Base-by-base conservation (phyloP, 2,329 filamentous ascomycete genomes). In the Aspergillus ibericus region DNA sequence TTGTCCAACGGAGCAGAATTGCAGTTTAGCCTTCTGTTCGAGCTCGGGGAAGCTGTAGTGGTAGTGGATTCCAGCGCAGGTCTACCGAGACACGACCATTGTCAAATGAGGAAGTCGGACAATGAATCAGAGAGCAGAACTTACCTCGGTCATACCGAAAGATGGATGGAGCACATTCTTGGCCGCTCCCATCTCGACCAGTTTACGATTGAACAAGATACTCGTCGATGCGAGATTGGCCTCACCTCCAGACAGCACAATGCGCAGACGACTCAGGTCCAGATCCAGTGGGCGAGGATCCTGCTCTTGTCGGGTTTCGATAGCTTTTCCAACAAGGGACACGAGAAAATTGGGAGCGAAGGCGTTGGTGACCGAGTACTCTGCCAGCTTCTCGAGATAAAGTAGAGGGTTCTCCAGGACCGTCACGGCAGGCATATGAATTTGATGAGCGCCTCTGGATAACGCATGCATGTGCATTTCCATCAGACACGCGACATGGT, bases 401-500 rank as follows among this genome's bases (percentile, higher is more conserved):
- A 56, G 36, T 1, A 65, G 29, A 0, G 81, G 83, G 3, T 73
- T 58, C 2, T 70, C 56, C 47, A 62, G 46, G 5, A 60, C 50
- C 55, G 67, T 63, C 1, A 53, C 18, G 10, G 59, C 55, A 18
- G 56, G 58, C 7, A 67, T 50, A 49, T 69, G 67, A 6, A 69
- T 53, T 52, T 69, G 67, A 12, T 68, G 58, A 9, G 42, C 52
- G 13, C 60, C 59, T 15, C 59, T 47, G 22, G 48, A 64, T 32
- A 70, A 81, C 1, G 83, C 80, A 15, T 78, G 77, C 0, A 86
- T 66, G 60, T 86, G 83, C 12, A 81, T 78, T 53, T 86, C 81
- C 2, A 75, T 71, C 5, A 86, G 68, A 59, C 72, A 78, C 0
- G 79, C 83, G 12, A 84, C 82, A 58, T 86, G 84, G 58, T 86